Conservation (phyloP, 306 rosid genomes). For the Luffa acutangula region DNA sequence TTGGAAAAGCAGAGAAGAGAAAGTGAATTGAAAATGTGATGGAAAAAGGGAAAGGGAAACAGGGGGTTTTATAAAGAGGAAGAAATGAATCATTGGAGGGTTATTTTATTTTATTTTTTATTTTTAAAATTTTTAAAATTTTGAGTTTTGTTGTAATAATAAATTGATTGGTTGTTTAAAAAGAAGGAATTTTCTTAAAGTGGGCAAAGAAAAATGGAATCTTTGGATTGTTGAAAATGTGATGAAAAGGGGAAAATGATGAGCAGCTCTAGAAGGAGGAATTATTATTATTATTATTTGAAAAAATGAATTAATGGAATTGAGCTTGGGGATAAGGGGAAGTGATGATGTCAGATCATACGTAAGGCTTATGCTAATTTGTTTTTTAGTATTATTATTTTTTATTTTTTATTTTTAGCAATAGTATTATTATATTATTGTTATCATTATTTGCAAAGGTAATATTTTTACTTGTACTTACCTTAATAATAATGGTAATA, state of each 20-base stretch:
- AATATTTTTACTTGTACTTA: too few species aligned
- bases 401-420: too few species aligned
- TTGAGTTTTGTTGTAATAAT: too few species aligned
- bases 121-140: too few species aligned
- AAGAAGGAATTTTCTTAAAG: neutral
- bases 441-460: too few species aligned
- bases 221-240: neutral
- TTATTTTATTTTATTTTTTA: neutral
- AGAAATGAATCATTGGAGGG: neutral
- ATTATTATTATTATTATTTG: too few species aligned
- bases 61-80: neutral
- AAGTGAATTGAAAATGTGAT: neutral
- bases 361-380: constrained; percentile 38
- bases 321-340: neutral
- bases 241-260: neutral
- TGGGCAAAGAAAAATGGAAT: neutral
- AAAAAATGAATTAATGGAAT: neutral
- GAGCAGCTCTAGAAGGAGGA: neutral
- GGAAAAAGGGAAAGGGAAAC: neutral
- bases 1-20: neutral
- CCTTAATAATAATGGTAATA: too few species aligned
- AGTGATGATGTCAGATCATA: constrained; percentile 42
- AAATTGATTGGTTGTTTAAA: neutral
- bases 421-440: too few species aligned
- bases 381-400: too few species aligned